Percentiles rank a stretch among this genome's conserved stretches.
Conservation (phyloP, 768 basidiomycete species). For the Lentinula aciculospora region DNA sequence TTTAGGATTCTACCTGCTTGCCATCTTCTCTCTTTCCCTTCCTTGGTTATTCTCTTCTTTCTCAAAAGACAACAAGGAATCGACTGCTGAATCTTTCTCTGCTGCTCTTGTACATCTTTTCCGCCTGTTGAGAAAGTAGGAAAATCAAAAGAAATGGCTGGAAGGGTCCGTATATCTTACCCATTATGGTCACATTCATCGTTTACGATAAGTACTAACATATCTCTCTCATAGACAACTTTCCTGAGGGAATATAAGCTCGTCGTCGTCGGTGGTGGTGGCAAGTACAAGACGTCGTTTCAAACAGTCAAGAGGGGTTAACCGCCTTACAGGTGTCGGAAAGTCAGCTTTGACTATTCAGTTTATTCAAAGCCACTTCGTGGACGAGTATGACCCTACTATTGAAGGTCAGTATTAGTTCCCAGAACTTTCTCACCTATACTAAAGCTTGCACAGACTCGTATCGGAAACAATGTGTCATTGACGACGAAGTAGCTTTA, state of each 20-base stretch:
- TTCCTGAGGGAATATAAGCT: conserved; percentile 97
- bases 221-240: conserved; percentile 48
- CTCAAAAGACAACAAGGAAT: background rate
- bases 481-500: conserved; percentile 98
- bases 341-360: conserved; percentile 96
- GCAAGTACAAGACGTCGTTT: conserved; percentile 34
- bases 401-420: conserved; percentile 65
- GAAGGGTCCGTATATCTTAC: conserved; percentile 24
- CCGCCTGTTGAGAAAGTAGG: background rate
- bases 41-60: background rate
- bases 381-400: conserved; percentile 92
- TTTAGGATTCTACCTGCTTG: background rate
- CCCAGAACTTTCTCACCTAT: background rate
- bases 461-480: conserved; percentile 94
- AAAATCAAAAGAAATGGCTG: conserved; percentile 24
- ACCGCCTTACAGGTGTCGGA: conserved; percentile 24
- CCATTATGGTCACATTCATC: background rate
- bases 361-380: conserved; percentile 94
- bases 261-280: conserved; percentile 97
- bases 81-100: background rate
- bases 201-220: conserved; percentile 8
- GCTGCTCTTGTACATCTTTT: background rate
- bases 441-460: conserved; percentile 54
- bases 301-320: background rate
- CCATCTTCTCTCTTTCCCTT: background rate